Evolutionary conservation across 331 rosid species (phyloP).

Genomic region (Malus hybrid): DNA sequence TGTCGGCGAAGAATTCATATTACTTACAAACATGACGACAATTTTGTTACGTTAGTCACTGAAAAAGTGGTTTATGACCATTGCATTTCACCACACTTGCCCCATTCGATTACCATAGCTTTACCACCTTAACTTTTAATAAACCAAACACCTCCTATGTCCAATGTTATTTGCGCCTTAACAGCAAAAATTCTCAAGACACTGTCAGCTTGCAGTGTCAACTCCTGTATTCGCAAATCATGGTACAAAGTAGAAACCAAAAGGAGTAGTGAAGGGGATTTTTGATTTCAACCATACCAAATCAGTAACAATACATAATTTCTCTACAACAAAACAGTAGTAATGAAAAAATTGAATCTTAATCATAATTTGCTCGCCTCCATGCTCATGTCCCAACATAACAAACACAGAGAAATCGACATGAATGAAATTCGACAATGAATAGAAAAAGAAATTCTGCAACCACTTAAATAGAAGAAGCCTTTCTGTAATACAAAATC

Average conservation of each 20-base stretch:
- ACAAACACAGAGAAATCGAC: constrained; percentile 52
- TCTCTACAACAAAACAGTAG: constrained; percentile 38
- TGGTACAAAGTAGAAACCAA: not conserved
- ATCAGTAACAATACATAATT: constrained; percentile 44
- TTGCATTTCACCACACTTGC: too few species aligned
- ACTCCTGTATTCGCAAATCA: too few species aligned
- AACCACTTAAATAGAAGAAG: constrained; percentile 52
- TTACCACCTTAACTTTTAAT: too few species aligned
- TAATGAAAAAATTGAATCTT: constrained; percentile 27
- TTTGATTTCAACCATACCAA: constrained; percentile 59
- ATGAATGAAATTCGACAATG: constrained; percentile 38
- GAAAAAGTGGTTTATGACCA: too few species aligned
- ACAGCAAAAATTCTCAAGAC: too few species aligned
- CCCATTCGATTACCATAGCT: too few species aligned
- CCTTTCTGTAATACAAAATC: constrained; percentile 44
- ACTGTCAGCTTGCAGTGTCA: not conserved
- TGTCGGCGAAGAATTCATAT: too few species aligned
- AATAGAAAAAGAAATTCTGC: constrained; percentile 41
- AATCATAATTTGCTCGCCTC: constrained; percentile 46
- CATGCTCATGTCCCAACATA: constrained; percentile 71
- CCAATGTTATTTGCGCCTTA: too few species aligned
- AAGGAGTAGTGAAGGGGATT: constrained; percentile 24
- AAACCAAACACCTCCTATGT: too few species aligned
- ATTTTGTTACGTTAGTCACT: too few species aligned
- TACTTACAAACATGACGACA: too few species aligned